phyloP scores from a whole-genome alignment of 768 basidiomycete species.

The Neoboletus subvelutipes region DNA sequence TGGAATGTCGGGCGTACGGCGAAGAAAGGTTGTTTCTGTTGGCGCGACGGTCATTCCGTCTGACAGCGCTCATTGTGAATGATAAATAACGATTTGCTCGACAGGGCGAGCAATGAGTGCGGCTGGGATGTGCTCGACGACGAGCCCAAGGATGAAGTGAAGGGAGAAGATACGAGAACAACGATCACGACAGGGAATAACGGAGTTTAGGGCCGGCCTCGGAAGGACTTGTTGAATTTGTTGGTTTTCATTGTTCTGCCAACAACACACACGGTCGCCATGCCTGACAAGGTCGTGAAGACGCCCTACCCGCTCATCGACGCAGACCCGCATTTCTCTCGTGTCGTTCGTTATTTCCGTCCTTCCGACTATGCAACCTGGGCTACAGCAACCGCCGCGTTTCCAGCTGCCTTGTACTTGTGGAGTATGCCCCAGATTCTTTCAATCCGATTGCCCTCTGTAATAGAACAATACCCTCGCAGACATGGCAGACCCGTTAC shows the following conservation, averaged over 20 bases:
- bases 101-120: not conserved
- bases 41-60: slow-evolving; percentile 43
- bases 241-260: slow-evolving; percentile 5
- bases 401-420: slow-evolving; percentile 76
- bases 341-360: slow-evolving; percentile 89
- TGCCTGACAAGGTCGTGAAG: slow-evolving; percentile 48
- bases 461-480: slow-evolving; percentile 13
- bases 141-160: slow-evolving; percentile 10
- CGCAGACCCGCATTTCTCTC: slow-evolving; percentile 82
- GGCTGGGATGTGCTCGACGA: slow-evolving; percentile 4
- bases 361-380: slow-evolving; percentile 84
- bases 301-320: slow-evolving; percentile 91
- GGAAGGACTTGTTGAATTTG: slow-evolving; percentile 10
- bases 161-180: slow-evolving; percentile 24
- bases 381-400: slow-evolving; percentile 77
- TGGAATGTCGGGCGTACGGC: slow-evolving; percentile 53
- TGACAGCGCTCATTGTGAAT: slow-evolving; percentile 55
- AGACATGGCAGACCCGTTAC: slow-evolving; percentile 49
- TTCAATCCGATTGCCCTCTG: not conserved
- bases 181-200: slow-evolving; percentile 21
- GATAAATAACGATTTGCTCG: slow-evolving; percentile 13
- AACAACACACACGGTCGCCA: slow-evolving; percentile 15
- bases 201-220: slow-evolving; percentile 33
- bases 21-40: slow-evolving; percentile 41
- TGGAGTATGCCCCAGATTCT: slow-evolving; percentile 61